Percentiles rank a stretch among this genome's conserved stretches.
These are phyloP conservation scores for Puccinia polysora DNA, from an alignment of 1,284 basidiomycete genomes.

Conservation along the genomic window DNA sequence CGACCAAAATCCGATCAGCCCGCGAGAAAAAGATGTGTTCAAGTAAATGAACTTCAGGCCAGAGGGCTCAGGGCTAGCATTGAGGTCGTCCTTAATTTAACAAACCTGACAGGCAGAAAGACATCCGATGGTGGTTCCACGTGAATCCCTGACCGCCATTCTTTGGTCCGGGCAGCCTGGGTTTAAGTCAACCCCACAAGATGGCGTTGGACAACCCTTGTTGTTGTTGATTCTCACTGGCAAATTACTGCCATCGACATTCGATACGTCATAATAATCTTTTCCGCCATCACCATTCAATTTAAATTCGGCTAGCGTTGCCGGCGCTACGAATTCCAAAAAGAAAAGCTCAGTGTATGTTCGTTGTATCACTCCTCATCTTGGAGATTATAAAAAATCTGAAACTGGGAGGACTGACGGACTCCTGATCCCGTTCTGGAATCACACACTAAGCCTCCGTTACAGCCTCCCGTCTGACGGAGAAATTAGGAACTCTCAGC, in stretches of 20 bases:
- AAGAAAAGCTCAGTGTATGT: too few relatives aligned
- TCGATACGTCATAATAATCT: constrained; percentile 49
- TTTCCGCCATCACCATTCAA: constrained; percentile 44
- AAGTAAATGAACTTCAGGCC: not conserved
- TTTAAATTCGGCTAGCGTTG: constrained; percentile 47
- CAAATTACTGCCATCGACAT: constrained; percentile 50
- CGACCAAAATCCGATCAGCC: too few relatives aligned
- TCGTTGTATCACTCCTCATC: too few relatives aligned
- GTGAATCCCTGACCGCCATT: constrained; percentile 33
- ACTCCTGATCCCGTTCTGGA: constrained; percentile 23
- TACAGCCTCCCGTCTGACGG: constrained; percentile 41
- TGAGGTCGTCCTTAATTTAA: not conserved
- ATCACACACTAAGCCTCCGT: constrained; percentile 45
- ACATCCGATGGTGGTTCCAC: constrained; percentile 37
- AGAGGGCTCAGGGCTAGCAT: not conserved
- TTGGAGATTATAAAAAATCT: not conserved
- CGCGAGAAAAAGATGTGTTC: not conserved
- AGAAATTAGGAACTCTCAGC: too few relatives aligned
- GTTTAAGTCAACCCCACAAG: constrained; percentile 45
- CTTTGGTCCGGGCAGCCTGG: constrained; percentile 39
- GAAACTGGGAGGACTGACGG: constrained; percentile 36
- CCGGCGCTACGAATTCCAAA: too few relatives aligned
- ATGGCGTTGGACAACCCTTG: constrained; percentile 37
- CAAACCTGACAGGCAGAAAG: constrained; percentile 41
- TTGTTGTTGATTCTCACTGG: constrained; percentile 47